phyloP scores from a whole-genome alignment of 2,329 filamentous ascomycete genomes.

The Cadophora malorum region DNA sequence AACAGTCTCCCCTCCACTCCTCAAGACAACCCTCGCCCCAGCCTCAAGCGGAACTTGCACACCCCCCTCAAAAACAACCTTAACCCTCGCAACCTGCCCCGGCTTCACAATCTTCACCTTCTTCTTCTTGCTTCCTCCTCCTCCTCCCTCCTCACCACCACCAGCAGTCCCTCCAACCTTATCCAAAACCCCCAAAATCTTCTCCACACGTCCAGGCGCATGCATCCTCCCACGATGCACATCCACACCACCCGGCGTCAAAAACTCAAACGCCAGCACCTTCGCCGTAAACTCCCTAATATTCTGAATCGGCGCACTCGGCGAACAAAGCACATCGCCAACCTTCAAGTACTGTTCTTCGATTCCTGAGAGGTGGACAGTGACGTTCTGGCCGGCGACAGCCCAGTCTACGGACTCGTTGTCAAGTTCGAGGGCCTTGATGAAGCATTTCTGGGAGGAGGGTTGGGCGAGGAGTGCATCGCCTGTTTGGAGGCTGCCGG shows the following conservation, averaged over 20 bases:
- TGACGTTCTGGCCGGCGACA: conserved; percentile 88
- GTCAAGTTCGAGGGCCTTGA: conserved; percentile 84
- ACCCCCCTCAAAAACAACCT: conserved; percentile 77
- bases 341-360: conserved; percentile 82
- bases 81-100: conserved; percentile 76
- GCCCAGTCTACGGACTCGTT: conserved; percentile 81
- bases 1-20: conserved; percentile 81
- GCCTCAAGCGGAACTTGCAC: conserved; percentile 79
- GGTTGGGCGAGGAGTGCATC: conserved; percentile 83
- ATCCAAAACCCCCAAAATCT: conserved; percentile 76
- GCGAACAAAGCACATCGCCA: conserved; percentile 85
- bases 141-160: conserved; percentile 50
- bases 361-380: conserved; percentile 83
- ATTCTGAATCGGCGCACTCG: conserved; percentile 70
- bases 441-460: conserved; percentile 77
- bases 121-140: conserved; percentile 69
- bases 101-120: conserved; percentile 85
- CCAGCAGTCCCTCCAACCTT: conserved; percentile 74
- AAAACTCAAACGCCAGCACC: conserved; percentile 85
- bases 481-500: conserved; percentile 83
- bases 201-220: conserved; percentile 74
- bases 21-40: conserved; percentile 79
- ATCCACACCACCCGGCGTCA: conserved; percentile 89
- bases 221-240: conserved; percentile 87
- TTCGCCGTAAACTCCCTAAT: conserved; percentile 80